Conservation (phyloP, 805 yeast genomes). For the Schwanniomyces occidentalis region DNA sequence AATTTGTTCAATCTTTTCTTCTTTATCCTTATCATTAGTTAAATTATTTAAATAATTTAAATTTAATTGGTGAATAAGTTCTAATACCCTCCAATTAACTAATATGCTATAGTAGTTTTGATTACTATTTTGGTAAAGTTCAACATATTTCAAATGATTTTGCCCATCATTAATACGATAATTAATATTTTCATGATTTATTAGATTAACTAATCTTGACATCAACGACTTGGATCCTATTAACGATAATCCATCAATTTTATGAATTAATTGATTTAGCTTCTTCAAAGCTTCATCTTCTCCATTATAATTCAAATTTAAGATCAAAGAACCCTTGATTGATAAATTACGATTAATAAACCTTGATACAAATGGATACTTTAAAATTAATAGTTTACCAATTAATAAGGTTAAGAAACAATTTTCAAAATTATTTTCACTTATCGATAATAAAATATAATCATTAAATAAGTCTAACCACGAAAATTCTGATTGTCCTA, state of each 20-base stretch:
- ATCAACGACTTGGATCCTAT: constrained; percentile 28
- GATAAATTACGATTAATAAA: constrained; percentile 25
- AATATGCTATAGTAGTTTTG: constrained; percentile 26
- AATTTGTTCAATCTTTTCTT: constrained; percentile 11
- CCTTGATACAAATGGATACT: constrained; percentile 18
- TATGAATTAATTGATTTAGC: constrained; percentile 25
- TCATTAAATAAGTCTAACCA: constrained; percentile 20
- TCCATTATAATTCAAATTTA: constrained; percentile 32
- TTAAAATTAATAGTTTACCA: constrained; percentile 24
- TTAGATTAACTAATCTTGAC: constrained; percentile 28
- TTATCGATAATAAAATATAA: constrained; percentile 25
- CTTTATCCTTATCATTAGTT: constrained; percentile 8
- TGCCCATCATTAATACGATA: constrained; percentile 25
- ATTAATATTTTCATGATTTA: constrained; percentile 22
- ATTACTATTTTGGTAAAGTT: constrained; percentile 21
- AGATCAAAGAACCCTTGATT: constrained; percentile 24
- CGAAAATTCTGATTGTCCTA: constrained; percentile 15
- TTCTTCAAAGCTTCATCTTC: constrained; percentile 19
- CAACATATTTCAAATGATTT: constrained; percentile 32
- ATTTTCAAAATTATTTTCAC: constrained; percentile 35
- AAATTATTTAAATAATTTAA: constrained; percentile 18
- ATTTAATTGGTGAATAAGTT: constrained; percentile 32
- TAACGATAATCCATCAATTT: constrained; percentile 31
- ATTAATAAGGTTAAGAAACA: constrained; percentile 30
- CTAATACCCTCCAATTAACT: constrained; percentile 38